Percentiles rank a stretch among this genome's conserved stretches.
Conservation (phyloP, 306 rosid genomes). For the Gynostemma pentaphyllum region DNA sequence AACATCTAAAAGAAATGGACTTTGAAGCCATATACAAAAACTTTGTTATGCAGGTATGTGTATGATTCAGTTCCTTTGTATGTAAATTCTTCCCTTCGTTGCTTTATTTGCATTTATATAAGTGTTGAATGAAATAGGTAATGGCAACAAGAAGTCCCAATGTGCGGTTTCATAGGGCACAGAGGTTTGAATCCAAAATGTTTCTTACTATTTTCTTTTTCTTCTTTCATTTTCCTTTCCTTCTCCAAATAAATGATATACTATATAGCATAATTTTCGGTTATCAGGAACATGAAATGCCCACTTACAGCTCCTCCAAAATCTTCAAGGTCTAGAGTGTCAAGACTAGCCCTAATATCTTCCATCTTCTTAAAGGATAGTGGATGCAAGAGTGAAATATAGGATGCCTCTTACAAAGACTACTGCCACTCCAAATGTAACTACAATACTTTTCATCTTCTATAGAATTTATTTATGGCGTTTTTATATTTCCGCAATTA, state of each 20-base stretch:
- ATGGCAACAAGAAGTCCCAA: slow-evolving; percentile 99
- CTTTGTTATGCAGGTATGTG: slow-evolving; percentile 77
- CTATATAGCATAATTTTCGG: background rate
- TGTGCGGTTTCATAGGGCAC: slow-evolving; percentile 44
- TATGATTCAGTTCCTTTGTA: slow-evolving; percentile 2
- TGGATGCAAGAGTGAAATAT: slow-evolving; percentile 22
- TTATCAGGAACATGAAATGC: slow-evolving; percentile 49
- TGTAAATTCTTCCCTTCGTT: background rate
- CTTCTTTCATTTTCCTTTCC: background rate
- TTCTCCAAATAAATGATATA: background rate
- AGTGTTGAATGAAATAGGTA: slow-evolving; percentile 36
- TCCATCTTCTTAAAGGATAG: slow-evolving; percentile 44
- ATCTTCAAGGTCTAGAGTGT: slow-evolving; percentile 47
- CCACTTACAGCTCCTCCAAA: slow-evolving; percentile 82
- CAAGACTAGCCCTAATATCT: slow-evolving; percentile 60
- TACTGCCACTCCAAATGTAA: slow-evolving; percentile 46
- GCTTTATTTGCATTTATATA: background rate
- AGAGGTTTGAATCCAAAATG: slow-evolving; percentile 28
- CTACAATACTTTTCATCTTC: no score
- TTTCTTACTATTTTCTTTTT: background rate
- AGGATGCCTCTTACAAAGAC: slow-evolving; percentile 34
- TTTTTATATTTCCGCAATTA: no score
- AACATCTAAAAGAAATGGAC: slow-evolving; percentile 72
- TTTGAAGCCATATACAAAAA: slow-evolving; percentile 56
- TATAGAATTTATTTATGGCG: no score